phyloP scores from a whole-genome alignment of 2,329 filamentous ascomycete genomes.

The Claviceps quebecensis region DNA sequence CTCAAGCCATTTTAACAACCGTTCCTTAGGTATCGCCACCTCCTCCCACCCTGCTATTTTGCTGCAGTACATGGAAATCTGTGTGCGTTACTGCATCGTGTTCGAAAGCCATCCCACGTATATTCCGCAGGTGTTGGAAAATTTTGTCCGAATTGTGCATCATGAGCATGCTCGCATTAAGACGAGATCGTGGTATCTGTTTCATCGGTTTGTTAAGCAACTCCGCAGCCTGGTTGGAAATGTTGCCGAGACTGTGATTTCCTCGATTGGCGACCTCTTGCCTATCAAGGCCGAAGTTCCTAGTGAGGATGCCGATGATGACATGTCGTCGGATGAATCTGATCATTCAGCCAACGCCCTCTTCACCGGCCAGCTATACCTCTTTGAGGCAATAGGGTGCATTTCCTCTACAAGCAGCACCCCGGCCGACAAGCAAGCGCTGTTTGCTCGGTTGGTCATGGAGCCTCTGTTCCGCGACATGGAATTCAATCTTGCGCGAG shows the following conservation, averaged over 20 bases:
- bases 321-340: constrained; percentile 89
- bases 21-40: constrained; percentile 54
- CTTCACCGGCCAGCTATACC: constrained; percentile 80
- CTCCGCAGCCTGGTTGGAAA: constrained; percentile 73
- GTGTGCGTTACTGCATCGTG: constrained; percentile 82
- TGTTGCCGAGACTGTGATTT: constrained; percentile 80
- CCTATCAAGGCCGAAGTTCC: constrained; percentile 83
- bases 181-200: constrained; percentile 90
- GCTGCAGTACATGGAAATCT: constrained; percentile 97
- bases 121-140: constrained; percentile 77
- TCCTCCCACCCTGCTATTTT: constrained; percentile 86
- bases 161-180: constrained; percentile 78
- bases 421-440: constrained; percentile 68
- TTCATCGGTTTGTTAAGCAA: constrained; percentile 83
- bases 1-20: not conserved
- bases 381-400: constrained; percentile 89
- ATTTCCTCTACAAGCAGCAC: constrained; percentile 73
- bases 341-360: constrained; percentile 81
- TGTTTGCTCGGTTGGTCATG: constrained; percentile 79
- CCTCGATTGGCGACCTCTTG: constrained; percentile 76
- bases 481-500: constrained; percentile 61
- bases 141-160: constrained; percentile 82
- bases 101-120: constrained; percentile 74
- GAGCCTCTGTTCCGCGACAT: constrained; percentile 83
- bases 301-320: constrained; percentile 63